Percentiles rank a stretch among this genome's conserved stretches.
Evolutionary conservation across 495 filamentous ascomycete genomes (phyloP).

Genomic region (Cercophora scortea): DNA sequence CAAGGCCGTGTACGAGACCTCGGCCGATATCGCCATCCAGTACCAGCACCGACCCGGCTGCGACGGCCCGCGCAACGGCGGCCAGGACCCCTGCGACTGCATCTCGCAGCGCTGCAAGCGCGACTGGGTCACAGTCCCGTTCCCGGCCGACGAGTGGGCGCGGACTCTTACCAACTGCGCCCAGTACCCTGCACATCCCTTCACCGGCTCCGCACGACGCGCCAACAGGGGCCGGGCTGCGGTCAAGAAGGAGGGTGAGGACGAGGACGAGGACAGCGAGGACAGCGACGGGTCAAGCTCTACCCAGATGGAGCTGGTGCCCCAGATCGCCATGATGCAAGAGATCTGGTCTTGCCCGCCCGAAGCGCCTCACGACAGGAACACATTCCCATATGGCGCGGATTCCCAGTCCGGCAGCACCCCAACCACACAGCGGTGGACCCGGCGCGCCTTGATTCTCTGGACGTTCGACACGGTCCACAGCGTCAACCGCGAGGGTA

Average conservation of each 20-base stretch:
- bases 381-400: not conserved
- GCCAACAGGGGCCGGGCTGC: not conserved
- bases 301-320: slow-evolving; percentile 38
- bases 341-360: slow-evolving; percentile 40
- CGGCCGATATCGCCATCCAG: slow-evolving; percentile 23
- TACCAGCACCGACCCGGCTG: slow-evolving; percentile 34
- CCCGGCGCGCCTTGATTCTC: slow-evolving; percentile 33
- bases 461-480: slow-evolving; percentile 43
- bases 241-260: slow-evolving; percentile 10
- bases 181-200: slow-evolving; percentile 30
- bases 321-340: slow-evolving; percentile 42
- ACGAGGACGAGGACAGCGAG: slow-evolving; percentile 1
- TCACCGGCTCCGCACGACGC: slow-evolving; percentile 7
- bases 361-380: not conserved
- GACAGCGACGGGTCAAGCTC: slow-evolving; percentile 12
- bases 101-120: slow-evolving; percentile 15
- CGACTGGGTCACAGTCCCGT: slow-evolving; percentile 34
- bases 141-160: slow-evolving; percentile 42
- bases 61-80: slow-evolving; percentile 22
- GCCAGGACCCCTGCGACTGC: slow-evolving; percentile 23
- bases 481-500: slow-evolving; percentile 16
- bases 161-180: slow-evolving; percentile 37
- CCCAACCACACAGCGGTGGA: slow-evolving; percentile 19
- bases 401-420: not conserved
- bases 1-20: slow-evolving; percentile 21